These are phyloP conservation scores for Platismatia glauca DNA, from an alignment of 495 filamentous ascomycete species.

Conservation along the genomic window DNA sequence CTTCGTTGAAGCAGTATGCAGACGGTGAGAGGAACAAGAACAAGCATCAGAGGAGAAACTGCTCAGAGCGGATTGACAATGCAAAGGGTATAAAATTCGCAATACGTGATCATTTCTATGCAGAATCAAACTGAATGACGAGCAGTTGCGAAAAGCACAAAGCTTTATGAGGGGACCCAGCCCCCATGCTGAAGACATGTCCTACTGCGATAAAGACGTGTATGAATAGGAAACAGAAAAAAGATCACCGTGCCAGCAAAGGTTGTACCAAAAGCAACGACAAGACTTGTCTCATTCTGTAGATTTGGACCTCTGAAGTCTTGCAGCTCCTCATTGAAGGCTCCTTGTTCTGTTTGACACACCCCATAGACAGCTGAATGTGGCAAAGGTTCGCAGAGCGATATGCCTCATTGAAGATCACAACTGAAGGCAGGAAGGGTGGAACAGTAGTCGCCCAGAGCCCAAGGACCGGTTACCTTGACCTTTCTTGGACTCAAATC, in stretches of 20 bases:
- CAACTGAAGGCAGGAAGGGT: no score
- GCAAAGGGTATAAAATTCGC: no score
- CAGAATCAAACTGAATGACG: not conserved
- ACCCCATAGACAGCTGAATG: not conserved
- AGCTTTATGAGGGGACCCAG: not conserved
- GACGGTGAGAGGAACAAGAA: not conserved
- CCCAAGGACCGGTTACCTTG: not conserved
- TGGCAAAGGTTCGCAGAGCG: not conserved
- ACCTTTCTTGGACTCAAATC: not conserved
- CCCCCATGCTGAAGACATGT: not conserved
- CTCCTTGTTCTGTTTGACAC: not conserved
- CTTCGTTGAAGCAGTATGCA: not conserved
- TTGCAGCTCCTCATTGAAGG: not conserved
- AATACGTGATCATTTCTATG: not conserved
- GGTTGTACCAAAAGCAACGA: no score
- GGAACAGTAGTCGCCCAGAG: no score
- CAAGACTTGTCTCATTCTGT: no score
- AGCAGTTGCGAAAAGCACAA: not conserved
- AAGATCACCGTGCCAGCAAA: no score
- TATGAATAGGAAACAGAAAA: not conserved
- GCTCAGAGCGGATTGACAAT: not conserved
- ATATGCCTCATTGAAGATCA: not conserved
- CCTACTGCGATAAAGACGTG: not conserved
- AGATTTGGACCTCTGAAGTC: no score
- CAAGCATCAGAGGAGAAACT: not conserved